phyloP scores from a whole-genome alignment of 495 filamentous ascomycete genomes.

The Haplographium delicatum region DNA sequence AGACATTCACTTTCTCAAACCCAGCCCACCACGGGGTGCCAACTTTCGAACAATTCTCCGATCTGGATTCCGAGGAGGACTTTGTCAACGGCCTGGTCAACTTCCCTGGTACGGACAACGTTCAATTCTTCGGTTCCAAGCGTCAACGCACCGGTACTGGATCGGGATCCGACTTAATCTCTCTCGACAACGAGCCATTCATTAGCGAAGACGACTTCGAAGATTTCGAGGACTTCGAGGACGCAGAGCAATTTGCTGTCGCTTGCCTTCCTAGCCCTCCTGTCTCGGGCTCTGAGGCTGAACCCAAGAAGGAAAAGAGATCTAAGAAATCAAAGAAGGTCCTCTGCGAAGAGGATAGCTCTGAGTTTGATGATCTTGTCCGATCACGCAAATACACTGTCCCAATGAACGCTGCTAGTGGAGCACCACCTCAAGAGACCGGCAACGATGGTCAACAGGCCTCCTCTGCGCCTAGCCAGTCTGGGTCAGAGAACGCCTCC shows the following conservation, averaged over 20 bases:
- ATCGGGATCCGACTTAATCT: slow-evolving; percentile 40
- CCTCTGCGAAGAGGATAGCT: slow-evolving; percentile 29
- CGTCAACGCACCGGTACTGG: slow-evolving; percentile 69
- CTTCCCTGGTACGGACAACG: slow-evolving; percentile 55
- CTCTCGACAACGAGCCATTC: slow-evolving; percentile 69
- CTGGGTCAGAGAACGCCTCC: slow-evolving; percentile 32
- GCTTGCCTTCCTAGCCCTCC: slow-evolving; percentile 44
- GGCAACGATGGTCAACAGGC: slow-evolving; percentile 33
- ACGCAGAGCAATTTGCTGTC: slow-evolving; percentile 52
- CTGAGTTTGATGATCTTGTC: slow-evolving; percentile 34
- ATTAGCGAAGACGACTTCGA: slow-evolving; percentile 72
- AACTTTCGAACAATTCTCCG: slow-evolving; percentile 78
- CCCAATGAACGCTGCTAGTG: slow-evolving; percentile 38
- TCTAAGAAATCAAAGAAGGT: slow-evolving; percentile 51
- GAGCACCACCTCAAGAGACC: slow-evolving; percentile 33
- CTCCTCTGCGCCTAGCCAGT: slow-evolving; percentile 29
- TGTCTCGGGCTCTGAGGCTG: slow-evolving; percentile 37
- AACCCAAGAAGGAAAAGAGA: slow-evolving; percentile 57
- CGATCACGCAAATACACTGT: slow-evolving; percentile 34
- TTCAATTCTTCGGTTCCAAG: slow-evolving; percentile 66
- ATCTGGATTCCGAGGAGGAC: slow-evolving; percentile 90
- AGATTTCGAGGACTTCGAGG: slow-evolving; percentile 53
- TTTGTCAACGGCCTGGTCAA: slow-evolving; percentile 73
- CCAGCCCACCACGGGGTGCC: slow-evolving; percentile 57
- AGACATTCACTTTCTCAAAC: slow-evolving; percentile 46